Conservation (phyloP, 2,329 filamentous ascomycete species). For the Ophiostoma novo-ulmi region DNA sequence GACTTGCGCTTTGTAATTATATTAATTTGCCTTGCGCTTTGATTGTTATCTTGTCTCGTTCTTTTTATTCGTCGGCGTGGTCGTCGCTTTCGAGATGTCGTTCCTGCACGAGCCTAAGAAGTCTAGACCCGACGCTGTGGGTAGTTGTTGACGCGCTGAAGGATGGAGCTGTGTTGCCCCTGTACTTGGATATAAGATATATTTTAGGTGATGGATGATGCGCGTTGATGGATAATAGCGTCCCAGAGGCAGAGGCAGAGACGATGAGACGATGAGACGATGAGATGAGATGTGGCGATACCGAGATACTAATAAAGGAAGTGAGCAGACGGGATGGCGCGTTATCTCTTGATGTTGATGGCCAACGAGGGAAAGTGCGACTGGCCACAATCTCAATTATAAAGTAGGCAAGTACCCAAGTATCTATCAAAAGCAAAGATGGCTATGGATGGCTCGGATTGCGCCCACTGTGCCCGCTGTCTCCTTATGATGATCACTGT, state of each 20-base stretch:
- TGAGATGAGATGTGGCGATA: background rate
- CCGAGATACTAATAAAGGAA: background rate
- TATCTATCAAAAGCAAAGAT: background rate
- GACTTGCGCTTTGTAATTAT: background rate
- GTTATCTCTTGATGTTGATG: constrained; percentile 1
- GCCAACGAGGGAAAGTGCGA: background rate
- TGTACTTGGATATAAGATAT: background rate
- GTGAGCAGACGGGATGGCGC: background rate
- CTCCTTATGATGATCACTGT: background rate
- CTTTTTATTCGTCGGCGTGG: background rate
- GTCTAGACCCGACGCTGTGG: background rate
- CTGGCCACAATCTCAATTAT: background rate
- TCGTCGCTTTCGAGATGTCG: background rate
- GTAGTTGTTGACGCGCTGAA: background rate
- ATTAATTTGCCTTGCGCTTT: background rate
- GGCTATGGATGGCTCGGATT: background rate
- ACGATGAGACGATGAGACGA: background rate
- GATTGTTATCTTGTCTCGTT: background rate
- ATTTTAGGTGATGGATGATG: background rate
- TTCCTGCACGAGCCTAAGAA: background rate
- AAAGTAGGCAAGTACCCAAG: background rate
- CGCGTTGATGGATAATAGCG: background rate
- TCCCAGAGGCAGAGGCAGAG: background rate
- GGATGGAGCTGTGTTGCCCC: background rate
- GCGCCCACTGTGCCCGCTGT: background rate